Evolutionary conservation across 2,329 filamentous ascomycete genomes (phyloP).

Genomic region (Ophiostoma sp.): DNA sequence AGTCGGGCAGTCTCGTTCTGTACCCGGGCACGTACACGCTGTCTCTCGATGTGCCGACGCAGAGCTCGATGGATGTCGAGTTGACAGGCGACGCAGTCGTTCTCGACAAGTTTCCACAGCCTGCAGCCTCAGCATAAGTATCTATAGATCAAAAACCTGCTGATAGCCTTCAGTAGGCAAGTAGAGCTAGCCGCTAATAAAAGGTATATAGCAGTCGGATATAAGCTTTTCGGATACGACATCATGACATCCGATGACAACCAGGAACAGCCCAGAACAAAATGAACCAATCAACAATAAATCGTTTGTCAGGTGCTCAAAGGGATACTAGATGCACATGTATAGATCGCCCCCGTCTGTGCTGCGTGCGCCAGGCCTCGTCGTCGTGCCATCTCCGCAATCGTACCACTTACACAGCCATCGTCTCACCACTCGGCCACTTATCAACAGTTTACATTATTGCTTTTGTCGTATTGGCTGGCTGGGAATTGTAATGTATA

Average conservation of each 20-base stretch:
- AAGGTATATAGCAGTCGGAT: neutral
- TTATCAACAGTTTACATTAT: neutral
- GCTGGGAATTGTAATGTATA: neutral
- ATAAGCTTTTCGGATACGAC: neutral
- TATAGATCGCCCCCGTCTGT: constrained; percentile 35
- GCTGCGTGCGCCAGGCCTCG: constrained; percentile 29
- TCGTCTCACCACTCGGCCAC: neutral
- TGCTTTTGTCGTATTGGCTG: neutral
- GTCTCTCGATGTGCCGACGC: constrained; percentile 42
- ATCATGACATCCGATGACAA: neutral
- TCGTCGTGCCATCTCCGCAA: constrained; percentile 24
- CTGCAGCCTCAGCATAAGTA: neutral
- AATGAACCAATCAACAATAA: neutral
- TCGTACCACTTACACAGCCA: constrained; percentile 7
- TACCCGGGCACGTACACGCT: constrained; percentile 51
- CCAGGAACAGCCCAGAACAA: neutral
- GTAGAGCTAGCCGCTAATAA: neutral
- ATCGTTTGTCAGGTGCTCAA: constrained; percentile 18
- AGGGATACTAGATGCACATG: neutral
- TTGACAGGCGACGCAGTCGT: neutral
- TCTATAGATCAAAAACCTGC: no score
- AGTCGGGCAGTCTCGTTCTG: constrained; percentile 44
- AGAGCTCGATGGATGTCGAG: constrained; percentile 40
- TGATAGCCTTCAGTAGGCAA: no score
- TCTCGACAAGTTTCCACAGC: neutral